Evolutionary conservation across 257 asterid species (phyloP).

Genomic region (Knoxia roxburghii): DNA sequence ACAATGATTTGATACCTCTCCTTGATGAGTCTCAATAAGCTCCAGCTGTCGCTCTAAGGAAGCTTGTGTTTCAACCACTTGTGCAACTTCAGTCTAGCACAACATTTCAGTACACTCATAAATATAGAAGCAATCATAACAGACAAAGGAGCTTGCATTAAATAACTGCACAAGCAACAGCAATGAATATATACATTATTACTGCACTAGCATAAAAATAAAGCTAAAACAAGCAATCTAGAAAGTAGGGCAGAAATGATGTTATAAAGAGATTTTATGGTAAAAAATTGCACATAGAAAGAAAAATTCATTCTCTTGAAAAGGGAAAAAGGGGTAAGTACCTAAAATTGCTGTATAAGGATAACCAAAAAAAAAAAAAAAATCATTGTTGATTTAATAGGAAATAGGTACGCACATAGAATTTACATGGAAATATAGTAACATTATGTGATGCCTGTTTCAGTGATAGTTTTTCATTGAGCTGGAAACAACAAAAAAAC

Average conservation of each 20-base stretch:
- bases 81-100: slow-evolving; percentile 83
- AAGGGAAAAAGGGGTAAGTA: no score
- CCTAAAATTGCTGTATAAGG: background rate
- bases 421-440: background rate
- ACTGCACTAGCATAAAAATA: background rate
- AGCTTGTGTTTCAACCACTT: slow-evolving; percentile 82
- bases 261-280: background rate
- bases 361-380: no score
- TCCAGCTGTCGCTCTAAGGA: slow-evolving; percentile 85
- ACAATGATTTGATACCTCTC: slow-evolving; percentile 50
- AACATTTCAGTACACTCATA: slow-evolving; percentile 13
- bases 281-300: background rate
- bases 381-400: background rate
- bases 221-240: background rate
- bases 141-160: background rate
- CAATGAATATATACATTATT: background rate
- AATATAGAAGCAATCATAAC: background rate
- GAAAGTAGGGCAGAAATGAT: background rate
- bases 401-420: background rate
- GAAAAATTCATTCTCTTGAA: no score
- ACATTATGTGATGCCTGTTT: background rate
- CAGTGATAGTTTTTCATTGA: background rate
- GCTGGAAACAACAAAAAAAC: background rate
- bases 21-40: slow-evolving; percentile 94
- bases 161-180: background rate